Conservation (phyloP, 2,329 filamentous ascomycete species). For the Macroventuria anomochaeta region DNA sequence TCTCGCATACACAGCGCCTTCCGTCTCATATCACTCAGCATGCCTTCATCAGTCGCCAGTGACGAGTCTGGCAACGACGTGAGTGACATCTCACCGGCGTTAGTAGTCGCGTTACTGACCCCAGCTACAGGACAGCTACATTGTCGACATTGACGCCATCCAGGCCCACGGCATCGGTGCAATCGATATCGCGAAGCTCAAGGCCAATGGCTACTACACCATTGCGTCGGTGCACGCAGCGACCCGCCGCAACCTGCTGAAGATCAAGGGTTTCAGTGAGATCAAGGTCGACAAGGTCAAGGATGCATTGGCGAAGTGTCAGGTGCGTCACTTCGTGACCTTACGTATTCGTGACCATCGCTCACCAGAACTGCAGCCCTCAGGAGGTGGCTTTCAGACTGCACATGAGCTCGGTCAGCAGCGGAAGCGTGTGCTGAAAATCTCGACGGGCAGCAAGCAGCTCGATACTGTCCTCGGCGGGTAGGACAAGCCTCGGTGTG, state of each 20-base stretch:
- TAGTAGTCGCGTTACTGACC: background rate
- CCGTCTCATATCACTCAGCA: constrained; percentile 1
- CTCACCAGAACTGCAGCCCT: constrained; percentile 54
- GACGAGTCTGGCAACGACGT: constrained; percentile 61
- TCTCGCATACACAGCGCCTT: background rate
- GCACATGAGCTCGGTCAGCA: constrained; percentile 68
- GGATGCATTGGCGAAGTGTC: constrained; percentile 68
- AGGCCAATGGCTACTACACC: constrained; percentile 67
- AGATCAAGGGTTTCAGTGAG: constrained; percentile 74
- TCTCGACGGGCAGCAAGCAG: constrained; percentile 74
- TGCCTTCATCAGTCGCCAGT: constrained; percentile 58
- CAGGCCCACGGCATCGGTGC: constrained; percentile 71
- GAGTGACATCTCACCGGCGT: constrained; percentile 9
- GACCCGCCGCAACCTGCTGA: constrained; percentile 65
- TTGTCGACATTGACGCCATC: constrained; percentile 70
- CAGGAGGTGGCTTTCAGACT: constrained; percentile 68
- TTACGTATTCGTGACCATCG: background rate
- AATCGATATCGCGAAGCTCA: constrained; percentile 70
- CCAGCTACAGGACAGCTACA: constrained; percentile 56
- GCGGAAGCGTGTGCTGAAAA: constrained; percentile 67
- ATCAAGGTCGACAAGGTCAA: constrained; percentile 75
- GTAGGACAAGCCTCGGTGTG: constrained; percentile 43
- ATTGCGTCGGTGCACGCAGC: constrained; percentile 67
- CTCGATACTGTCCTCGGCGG: constrained; percentile 70
- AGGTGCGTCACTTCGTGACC: constrained; percentile 47